These are phyloP conservation scores for Glycine tomentella DNA, from an alignment of 306 rosid species.

Conservation along the genomic window DNA sequence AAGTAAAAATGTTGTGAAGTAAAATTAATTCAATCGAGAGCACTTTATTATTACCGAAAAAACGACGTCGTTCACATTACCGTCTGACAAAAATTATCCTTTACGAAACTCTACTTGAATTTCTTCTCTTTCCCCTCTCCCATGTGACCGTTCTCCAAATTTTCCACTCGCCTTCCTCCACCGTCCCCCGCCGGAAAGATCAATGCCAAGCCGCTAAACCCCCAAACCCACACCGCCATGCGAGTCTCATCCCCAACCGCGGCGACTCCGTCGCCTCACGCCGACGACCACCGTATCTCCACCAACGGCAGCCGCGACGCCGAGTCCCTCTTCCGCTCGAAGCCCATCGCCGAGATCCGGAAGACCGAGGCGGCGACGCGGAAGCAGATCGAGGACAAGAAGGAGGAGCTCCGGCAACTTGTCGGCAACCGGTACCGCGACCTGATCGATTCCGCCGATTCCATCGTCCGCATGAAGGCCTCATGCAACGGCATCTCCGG, in stretches of 20 bases:
- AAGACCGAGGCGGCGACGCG: constrained; percentile 74
- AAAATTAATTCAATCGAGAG: no score
- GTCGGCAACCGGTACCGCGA: constrained; percentile 96
- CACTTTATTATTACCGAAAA: no score
- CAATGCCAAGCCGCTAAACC: constrained; percentile 43
- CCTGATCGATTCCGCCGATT: constrained; percentile 96
- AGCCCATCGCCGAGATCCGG: constrained; percentile 87
- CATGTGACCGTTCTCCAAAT: constrained; percentile 25
- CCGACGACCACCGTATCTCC: constrained; percentile 56
- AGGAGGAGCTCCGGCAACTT: constrained; percentile 97
- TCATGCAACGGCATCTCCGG: constrained; percentile 72
- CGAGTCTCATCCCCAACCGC: constrained; percentile 48
- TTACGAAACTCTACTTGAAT: constrained; percentile 7
- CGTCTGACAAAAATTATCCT: no score
- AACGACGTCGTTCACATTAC: no score
- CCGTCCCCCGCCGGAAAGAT: constrained; percentile 21
- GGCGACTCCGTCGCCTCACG: constrained; percentile 36
- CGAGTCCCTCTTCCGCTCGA: constrained; percentile 80
- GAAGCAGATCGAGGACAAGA: constrained; percentile 86
- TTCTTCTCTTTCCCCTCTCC: neutral
- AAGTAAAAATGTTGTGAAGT: no score
- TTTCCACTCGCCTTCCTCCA: constrained; percentile 22
- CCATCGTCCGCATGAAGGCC: constrained; percentile 84
- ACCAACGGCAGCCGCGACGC: constrained; percentile 70
- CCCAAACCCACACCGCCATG: constrained; percentile 45